A percentile compares a stretch with the other conserved stretches of the same genome.
These are phyloP conservation scores for Cutaneotrichosporon sp. DNA, from an alignment of 1,284 basidiomycete species.

Conservation along the genomic window DNA sequence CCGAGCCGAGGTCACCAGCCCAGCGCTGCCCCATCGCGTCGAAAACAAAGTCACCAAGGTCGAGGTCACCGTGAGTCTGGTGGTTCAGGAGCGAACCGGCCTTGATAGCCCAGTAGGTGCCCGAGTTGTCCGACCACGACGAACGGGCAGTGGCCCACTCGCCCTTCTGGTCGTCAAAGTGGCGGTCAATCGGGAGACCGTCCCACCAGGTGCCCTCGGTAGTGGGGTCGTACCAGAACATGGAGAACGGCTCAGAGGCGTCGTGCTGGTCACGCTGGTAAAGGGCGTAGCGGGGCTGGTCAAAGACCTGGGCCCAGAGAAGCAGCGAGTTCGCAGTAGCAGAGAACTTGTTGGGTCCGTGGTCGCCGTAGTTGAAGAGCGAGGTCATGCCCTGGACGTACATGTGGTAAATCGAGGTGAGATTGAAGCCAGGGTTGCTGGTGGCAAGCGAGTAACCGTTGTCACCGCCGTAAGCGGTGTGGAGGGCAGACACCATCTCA, in stretches of 20 bases:
- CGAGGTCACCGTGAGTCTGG: slow-evolving; percentile 91
- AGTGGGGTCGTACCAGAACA: slow-evolving; percentile 95
- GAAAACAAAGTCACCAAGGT: slow-evolving; percentile 88
- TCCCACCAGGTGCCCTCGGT: slow-evolving; percentile 88
- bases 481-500: slow-evolving; percentile 80
- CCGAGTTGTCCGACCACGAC: slow-evolving; percentile 83
- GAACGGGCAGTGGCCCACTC: slow-evolving; percentile 90
- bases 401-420: slow-evolving; percentile 87
- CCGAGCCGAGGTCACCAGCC: slow-evolving; percentile 91
- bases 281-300: slow-evolving; percentile 68
- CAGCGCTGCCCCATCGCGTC: slow-evolving; percentile 92
- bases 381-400: slow-evolving; percentile 77
- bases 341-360: slow-evolving; percentile 85
- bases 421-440: slow-evolving; percentile 63
- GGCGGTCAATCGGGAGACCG: slow-evolving; percentile 70
- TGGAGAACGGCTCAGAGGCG: slow-evolving; percentile 83
- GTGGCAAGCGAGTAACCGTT: slow-evolving; percentile 61
- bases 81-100: slow-evolving; percentile 69
- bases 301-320: slow-evolving; percentile 64
- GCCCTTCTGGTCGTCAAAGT: slow-evolving; percentile 65
- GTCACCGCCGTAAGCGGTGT: slow-evolving; percentile 78
- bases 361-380: slow-evolving; percentile 86
- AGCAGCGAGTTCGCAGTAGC: slow-evolving; percentile 52
- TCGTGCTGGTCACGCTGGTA: slow-evolving; percentile 92
- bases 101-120: slow-evolving; percentile 82